Percentiles rank a stretch among this genome's conserved stretches.
Evolutionary conservation across 2,329 filamentous ascomycete species (phyloP).

Genomic region (Penicillium aurantiogriseum): DNA sequence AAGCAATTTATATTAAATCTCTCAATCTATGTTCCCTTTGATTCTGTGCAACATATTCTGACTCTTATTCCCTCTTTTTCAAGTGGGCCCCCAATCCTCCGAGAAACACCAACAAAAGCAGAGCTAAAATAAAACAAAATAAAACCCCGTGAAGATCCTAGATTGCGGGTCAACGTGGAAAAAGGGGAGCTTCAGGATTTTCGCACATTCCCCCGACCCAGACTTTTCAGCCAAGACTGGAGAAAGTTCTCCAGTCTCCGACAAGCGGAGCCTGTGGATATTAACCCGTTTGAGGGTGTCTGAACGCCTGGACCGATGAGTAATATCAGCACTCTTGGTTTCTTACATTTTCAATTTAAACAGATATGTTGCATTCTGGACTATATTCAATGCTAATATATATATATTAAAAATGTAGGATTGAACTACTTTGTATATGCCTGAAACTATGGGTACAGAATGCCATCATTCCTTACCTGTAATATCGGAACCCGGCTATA

Average conservation of each 20-base stretch:
- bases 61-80: background rate
- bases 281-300: background rate
- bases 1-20: background rate
- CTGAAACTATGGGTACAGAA: background rate
- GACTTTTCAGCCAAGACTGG: conserved; percentile 1
- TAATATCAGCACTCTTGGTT: background rate
- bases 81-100: background rate
- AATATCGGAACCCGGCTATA: background rate
- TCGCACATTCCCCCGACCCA: conserved; percentile 12
- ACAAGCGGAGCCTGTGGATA: conserved; percentile 3
- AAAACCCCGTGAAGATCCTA: conserved; percentile 1
- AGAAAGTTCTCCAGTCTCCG: conserved; percentile 6
- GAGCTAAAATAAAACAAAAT: background rate
- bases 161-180: background rate
- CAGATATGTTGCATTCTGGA: background rate
- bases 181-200: conserved; percentile 3
- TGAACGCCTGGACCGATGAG: background rate
- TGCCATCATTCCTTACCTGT: background rate
- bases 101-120: background rate
- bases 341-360: no score
- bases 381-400: no score
- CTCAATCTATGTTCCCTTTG: background rate
- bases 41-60: background rate
- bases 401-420: no score
- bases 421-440: no score